Evolutionary conservation across 169 alveolate species (phyloP).

Genomic region (Eimeria maxima): DNA sequence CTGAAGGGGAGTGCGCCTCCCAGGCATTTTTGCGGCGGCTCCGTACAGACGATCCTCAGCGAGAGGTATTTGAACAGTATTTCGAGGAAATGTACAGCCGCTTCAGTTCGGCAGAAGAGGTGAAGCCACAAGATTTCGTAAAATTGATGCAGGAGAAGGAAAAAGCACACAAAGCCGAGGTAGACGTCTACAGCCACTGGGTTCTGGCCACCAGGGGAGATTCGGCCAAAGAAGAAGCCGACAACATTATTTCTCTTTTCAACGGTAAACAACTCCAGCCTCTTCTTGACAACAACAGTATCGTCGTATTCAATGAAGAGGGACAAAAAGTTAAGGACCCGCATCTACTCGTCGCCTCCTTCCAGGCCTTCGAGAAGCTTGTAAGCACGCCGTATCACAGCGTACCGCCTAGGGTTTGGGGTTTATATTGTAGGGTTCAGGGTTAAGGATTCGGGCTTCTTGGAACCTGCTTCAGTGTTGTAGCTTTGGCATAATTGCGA

Average conservation of each 20-base stretch:
- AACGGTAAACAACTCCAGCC: conserved; percentile 68
- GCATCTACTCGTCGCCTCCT: conserved; percentile 22
- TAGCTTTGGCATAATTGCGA: not conserved
- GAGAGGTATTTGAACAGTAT: conserved; percentile 80
- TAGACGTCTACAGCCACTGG: not conserved
- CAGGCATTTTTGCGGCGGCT: conserved; percentile 85
- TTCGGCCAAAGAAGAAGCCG: conserved; percentile 49
- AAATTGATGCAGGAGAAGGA: conserved; percentile 24
- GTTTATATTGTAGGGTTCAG: not conserved
- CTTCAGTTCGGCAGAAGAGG: conserved; percentile 70
- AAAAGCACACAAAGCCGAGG: conserved; percentile 52
- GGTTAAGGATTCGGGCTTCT: not conserved
- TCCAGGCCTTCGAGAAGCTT: conserved; percentile 50
- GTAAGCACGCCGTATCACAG: not conserved
- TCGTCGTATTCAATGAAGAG: not conserved
- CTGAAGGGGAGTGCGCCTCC: conserved; percentile 82
- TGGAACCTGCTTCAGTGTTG: not conserved
- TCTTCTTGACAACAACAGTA: conserved; percentile 15
- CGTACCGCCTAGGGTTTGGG: not conserved
- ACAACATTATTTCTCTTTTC: not conserved
- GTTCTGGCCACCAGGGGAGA: not conserved
- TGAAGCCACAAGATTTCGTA: conserved; percentile 36
- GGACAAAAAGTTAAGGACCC: conserved; percentile 28
- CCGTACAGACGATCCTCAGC: conserved; percentile 82
- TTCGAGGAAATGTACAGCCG: conserved; percentile 82